Percentiles rank a stretch among this genome's conserved stretches.
phyloP scores from a whole-genome alignment of 2,329 filamentous ascomycete species.

The Phaeosphaeriaceae sp. region DNA sequence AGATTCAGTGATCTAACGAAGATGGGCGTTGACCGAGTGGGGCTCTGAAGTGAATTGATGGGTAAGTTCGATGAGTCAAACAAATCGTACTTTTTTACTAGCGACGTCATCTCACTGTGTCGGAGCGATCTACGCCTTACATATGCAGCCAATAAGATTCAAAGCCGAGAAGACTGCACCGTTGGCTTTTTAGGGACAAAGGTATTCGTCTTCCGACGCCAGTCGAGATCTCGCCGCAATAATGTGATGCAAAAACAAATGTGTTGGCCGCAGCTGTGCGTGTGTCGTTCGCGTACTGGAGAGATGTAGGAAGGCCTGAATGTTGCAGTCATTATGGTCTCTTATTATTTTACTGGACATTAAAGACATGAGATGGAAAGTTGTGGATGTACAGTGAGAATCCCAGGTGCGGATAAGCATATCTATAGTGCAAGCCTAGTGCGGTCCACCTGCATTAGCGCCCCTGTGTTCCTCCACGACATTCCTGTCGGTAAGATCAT shows the following conservation, averaged over 20 bases:
- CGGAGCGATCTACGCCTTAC: background rate
- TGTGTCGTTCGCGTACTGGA: too few species aligned
- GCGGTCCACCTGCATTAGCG: background rate
- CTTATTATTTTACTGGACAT: too few species aligned
- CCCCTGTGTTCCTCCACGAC: background rate
- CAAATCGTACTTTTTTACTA: background rate
- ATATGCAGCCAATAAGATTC: background rate
- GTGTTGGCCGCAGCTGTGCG: too few species aligned
- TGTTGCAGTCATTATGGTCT: too few species aligned
- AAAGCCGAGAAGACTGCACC: background rate
- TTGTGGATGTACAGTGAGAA: too few species aligned
- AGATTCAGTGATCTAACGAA: too few species aligned
- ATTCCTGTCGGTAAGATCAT: background rate
- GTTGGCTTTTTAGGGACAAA: too few species aligned
- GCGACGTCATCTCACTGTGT: background rate
- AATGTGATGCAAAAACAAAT: too few species aligned
- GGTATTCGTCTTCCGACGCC: too few species aligned
- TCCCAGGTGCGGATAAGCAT: background rate
- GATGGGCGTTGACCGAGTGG: background rate
- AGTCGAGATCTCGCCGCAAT: too few species aligned
- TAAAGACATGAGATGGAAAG: too few species aligned
- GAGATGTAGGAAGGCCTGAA: too few species aligned
- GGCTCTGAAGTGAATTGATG: background rate
- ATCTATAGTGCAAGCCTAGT: background rate
- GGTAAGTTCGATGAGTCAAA: background rate